phyloP scores from a whole-genome alignment of 2,329 filamentous ascomycete genomes.

The Lecanicillium sp. region DNA sequence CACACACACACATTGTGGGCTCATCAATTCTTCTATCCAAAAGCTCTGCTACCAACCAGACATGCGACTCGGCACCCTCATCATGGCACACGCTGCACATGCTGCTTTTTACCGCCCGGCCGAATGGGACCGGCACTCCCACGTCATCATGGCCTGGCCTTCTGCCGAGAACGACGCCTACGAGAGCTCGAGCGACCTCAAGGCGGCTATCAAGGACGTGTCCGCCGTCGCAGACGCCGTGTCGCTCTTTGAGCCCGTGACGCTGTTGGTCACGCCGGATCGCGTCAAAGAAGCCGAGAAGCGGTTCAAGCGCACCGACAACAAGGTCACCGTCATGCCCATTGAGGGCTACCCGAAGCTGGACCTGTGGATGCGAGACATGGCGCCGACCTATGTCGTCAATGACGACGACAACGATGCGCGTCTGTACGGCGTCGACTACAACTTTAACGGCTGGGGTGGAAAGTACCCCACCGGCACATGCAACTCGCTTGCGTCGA shows the following conservation, averaged over 20 bases:
- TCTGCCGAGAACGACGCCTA: constrained; percentile 5
- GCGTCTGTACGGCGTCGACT: constrained; percentile 13
- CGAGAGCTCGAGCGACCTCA: constrained; percentile 1
- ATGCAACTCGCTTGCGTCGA: constrained; percentile 9
- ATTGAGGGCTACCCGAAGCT: constrained; percentile 6
- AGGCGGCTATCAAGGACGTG: constrained; percentile 14
- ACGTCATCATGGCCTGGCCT: constrained; percentile 6
- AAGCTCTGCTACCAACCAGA: too few species aligned
- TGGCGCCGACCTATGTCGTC: constrained; percentile 15
- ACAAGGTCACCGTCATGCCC: constrained; percentile 2
- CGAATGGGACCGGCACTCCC: constrained; percentile 6
- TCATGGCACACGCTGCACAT: constrained; percentile 2
- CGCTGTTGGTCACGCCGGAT: constrained; percentile 12
- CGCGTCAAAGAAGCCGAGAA: constrained; percentile 8
- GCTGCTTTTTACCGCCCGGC: constrained; percentile 3
- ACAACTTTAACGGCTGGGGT: constrained; percentile 23
- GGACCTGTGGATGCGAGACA: constrained; percentile 21
- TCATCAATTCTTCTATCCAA: too few species aligned
- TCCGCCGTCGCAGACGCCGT: constrained; percentile 17
- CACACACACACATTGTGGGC: too few species aligned
- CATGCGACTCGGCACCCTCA: neutral
- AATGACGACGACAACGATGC: neutral
- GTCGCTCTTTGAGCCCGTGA: constrained; percentile 18
- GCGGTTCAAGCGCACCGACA: neutral
- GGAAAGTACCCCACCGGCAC: constrained; percentile 11